Conservation (phyloP, 1,139 yeast species). For the Diutina rugosa region DNA sequence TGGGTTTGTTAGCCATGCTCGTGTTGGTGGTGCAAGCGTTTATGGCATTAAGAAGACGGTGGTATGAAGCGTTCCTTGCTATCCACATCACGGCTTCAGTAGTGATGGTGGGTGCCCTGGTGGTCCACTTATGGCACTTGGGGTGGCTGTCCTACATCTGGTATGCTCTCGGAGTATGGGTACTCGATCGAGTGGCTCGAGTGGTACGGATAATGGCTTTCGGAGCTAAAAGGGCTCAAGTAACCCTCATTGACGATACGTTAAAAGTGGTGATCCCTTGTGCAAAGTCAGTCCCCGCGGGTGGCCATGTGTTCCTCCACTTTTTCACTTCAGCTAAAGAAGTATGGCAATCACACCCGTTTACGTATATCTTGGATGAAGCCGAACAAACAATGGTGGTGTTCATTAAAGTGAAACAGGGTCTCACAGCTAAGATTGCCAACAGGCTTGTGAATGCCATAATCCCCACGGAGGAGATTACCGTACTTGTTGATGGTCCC, state of each 20-base stretch:
- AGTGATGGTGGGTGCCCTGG: not conserved
- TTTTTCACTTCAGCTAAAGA: not conserved
- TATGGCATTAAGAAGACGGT: slow-evolving; percentile 7
- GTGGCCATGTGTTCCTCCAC: not conserved
- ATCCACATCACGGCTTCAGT: not conserved
- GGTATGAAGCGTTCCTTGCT: not conserved
- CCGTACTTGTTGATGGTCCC: slow-evolving; percentile 34
- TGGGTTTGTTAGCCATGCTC: not conserved
- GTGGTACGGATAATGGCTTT: not conserved
- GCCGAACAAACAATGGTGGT: not conserved
- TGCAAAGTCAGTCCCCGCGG: not conserved
- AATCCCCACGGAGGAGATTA: slow-evolving; percentile 7
- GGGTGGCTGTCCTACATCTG: slow-evolving; percentile 10
- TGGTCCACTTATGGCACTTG: not conserved
- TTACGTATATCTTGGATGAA: not conserved
- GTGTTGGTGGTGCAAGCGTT: not conserved
- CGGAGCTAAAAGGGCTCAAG: not conserved
- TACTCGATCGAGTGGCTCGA: slow-evolving; percentile 26
- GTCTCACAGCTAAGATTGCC: not conserved
- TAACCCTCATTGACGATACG: not conserved
- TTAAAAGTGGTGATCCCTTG: not conserved
- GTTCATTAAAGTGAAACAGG: not conserved
- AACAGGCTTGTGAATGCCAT: not conserved
- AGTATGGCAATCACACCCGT: not conserved
- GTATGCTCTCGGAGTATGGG: slow-evolving; percentile 25